A percentile compares a stretch with the other conserved stretches of the same genome.
Evolutionary conservation across 805 yeast species (phyloP).

Genomic region (Saccharomycopsis babjevae): DNA sequence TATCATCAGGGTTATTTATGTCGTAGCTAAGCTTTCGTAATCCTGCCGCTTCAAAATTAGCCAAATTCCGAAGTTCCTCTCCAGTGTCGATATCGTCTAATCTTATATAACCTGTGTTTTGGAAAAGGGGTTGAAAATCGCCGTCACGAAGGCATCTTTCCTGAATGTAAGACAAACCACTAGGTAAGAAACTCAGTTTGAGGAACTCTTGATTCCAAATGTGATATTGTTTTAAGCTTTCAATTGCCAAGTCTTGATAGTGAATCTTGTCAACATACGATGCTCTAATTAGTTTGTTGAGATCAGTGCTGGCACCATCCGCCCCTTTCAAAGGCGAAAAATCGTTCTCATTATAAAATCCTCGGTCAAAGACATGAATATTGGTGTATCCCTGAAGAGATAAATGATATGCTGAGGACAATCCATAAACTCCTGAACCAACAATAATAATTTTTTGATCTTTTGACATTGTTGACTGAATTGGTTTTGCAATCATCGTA

Average conservation of each 20-base stretch:
- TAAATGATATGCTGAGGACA: constrained; percentile 38
- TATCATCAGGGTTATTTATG: constrained; percentile 20
- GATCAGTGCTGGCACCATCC: constrained; percentile 33
- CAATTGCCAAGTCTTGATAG: constrained; percentile 24
- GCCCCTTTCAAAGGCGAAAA: constrained; percentile 30
- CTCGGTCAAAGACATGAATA: constrained; percentile 31
- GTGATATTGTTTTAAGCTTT: constrained; percentile 9
- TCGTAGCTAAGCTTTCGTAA: constrained; percentile 16
- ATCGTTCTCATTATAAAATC: constrained; percentile 24
- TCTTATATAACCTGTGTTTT: constrained; percentile 23
- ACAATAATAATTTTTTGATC: constrained; percentile 30
- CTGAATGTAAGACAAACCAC: not conserved
- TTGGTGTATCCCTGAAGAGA: constrained; percentile 28
- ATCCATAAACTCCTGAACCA: constrained; percentile 50
- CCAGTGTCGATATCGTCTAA: constrained; percentile 20
- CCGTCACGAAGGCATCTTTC: constrained; percentile 9
- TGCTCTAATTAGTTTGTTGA: constrained; percentile 31
- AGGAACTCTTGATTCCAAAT: constrained; percentile 21
- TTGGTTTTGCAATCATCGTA: not conserved
- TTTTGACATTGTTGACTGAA: constrained; percentile 6
- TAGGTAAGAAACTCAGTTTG: constrained; percentile 2
- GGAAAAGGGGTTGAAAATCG: constrained; percentile 21
- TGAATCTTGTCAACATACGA: constrained; percentile 30
- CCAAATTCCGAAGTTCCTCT: constrained; percentile 20
- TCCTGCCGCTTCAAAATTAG: constrained; percentile 17